Evolutionary conservation across 2,329 filamentous ascomycete species (phyloP).

Genomic region (Aspergillus chevalieri): DNA sequence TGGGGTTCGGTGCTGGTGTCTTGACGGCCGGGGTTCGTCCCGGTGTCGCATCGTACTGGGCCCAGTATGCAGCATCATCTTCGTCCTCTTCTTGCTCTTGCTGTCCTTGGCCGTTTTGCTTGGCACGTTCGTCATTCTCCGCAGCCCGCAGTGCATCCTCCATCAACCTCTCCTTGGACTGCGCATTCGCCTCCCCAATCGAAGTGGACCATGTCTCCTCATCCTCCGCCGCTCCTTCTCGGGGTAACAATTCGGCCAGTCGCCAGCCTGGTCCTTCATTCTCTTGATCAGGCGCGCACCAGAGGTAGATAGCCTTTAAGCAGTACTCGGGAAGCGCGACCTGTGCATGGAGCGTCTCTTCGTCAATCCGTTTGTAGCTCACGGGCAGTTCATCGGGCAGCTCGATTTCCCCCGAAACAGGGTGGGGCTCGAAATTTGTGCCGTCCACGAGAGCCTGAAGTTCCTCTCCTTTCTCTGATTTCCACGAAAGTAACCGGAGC

Average conservation of each 20-base stretch:
- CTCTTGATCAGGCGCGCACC: constrained; percentile 54
- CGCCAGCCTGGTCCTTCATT: constrained; percentile 51
- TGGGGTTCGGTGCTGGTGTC: constrained; percentile 23
- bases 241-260: constrained; percentile 52
- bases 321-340: constrained; percentile 51
- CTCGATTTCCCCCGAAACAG: constrained; percentile 60
- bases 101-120: constrained; percentile 2
- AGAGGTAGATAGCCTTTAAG: constrained; percentile 53
- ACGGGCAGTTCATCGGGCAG: constrained; percentile 51
- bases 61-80: constrained; percentile 61
- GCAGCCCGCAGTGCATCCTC: constrained; percentile 31
- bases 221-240: constrained; percentile 44
- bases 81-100: constrained; percentile 42
- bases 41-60: constrained; percentile 55
- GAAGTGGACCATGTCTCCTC: constrained; percentile 48
- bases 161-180: constrained; percentile 30
- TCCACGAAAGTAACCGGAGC: constrained; percentile 57
- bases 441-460: constrained; percentile 50
- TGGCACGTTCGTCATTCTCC: constrained; percentile 14
- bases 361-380: constrained; percentile 54
- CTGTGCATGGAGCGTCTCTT: constrained; percentile 55
- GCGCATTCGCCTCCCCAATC: constrained; percentile 51
- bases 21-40: constrained; percentile 44
- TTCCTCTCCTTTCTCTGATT: constrained; percentile 45
- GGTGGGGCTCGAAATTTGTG: constrained; percentile 56